Evolutionary conservation across 768 basidiomycete genomes (phyloP), one percentile per base, ranked within the genome.

Genomic region (Punctularia strigosozonata): DNA sequence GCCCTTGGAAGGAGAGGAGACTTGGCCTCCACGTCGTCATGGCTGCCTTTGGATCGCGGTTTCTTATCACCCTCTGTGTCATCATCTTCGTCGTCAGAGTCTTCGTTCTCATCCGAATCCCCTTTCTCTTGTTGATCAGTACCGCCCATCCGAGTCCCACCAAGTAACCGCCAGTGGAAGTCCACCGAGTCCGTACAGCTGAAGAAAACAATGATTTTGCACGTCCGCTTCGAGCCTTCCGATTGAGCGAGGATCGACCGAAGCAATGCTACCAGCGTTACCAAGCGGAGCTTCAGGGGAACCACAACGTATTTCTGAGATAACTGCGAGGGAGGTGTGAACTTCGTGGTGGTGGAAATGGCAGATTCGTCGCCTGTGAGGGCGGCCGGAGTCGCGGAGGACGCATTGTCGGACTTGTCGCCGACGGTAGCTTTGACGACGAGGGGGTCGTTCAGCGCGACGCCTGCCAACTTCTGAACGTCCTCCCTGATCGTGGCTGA

Each of bases 141-240:
- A 2, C 48, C 61, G 6, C 67, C 74, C 84, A 94, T 91, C 4
- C 59, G 50, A 15, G 86, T 65, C 4, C 77, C 73, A 0, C 80
- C 82, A 1, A 98, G 60, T 17, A 97, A 63, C 36, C 70, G 74
- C 88, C 89, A 98, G 53, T 94, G 90, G 51, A 89, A 97, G 56
- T 99, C 94, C 14, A 99, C 95, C 3, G 95, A 92, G 58, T 97
- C 94, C 4, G 91, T 98, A 51, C 90, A 97, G 48, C 86, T 94
- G 44, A 99, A 63, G 60, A 99, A 99, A 4, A 99, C 89, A 34
- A 99, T 89, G 40, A 95, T 75, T 58, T 86, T 89, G 30, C 68
- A 68, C 8, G 73, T 72, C 30, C 64, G 64, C 22, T 56, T 66
- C 30, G 58, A 58, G 30, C 58, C 58, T 47, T 65, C 66, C 18